Conservation (phyloP, 202 grass and related monocot species). For the Eragrostis tef region DNA sequence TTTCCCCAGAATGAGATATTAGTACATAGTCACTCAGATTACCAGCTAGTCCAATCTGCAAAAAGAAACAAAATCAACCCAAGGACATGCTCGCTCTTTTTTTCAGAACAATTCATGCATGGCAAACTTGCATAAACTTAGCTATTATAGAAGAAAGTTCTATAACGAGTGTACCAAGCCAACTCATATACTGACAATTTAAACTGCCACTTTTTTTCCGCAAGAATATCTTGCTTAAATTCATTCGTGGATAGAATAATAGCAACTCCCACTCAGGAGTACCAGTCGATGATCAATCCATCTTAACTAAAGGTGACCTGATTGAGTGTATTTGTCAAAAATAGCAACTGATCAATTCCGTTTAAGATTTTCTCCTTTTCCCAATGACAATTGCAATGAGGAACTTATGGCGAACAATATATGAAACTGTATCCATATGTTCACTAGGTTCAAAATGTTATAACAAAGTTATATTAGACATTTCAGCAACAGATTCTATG, state of each 20-base stretch:
- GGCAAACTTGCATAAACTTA: background rate
- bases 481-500: constrained; percentile 1
- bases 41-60: constrained; percentile 81
- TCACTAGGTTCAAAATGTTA: constrained; percentile 15
- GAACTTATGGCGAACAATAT: background rate
- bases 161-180: background rate
- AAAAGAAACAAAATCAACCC: constrained; percentile 22
- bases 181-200: background rate
- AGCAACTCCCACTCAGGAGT: background rate
- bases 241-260: background rate
- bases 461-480: background rate
- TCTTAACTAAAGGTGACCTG: background rate
- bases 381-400: background rate
- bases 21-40: constrained; percentile 81
- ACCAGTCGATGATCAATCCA: background rate
- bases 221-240: background rate
- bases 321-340: background rate
- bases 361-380: constrained; percentile 7
- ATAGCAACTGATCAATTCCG: background rate
- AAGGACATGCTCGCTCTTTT: background rate
- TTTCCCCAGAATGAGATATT: constrained; percentile 64
- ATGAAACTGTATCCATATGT: background rate
- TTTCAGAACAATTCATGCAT: background rate
- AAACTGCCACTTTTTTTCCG: background rate
- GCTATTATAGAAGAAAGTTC: background rate